phyloP scores from a whole-genome alignment of 108 stramenopile genomes.

The Epipyxis sp. region DNA sequence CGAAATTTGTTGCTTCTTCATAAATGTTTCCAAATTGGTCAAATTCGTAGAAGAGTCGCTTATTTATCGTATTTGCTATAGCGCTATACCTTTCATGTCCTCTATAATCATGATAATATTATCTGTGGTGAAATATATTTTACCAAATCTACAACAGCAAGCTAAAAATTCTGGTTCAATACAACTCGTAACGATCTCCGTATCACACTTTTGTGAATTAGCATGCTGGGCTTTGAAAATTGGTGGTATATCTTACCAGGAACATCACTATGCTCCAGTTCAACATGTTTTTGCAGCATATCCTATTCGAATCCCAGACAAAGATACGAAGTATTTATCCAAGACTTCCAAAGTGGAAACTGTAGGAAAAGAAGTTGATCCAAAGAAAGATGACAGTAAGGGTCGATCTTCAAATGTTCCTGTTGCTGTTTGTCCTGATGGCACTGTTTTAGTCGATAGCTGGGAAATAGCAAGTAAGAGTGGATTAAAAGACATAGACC shows the following conservation, averaged over 20 bases:
- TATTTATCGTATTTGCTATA: too few relatives aligned
- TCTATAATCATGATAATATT: background rate
- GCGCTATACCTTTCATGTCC: too few relatives aligned
- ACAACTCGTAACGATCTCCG: background rate
- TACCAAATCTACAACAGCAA: background rate
- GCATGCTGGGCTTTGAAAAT: background rate
- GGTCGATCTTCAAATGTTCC: background rate
- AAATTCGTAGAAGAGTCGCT: too few relatives aligned
- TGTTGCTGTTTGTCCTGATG: constrained; percentile 3
- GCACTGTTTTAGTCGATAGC: background rate
- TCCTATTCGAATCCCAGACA: background rate
- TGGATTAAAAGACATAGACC: background rate
- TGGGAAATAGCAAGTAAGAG: background rate
- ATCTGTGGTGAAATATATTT: background rate
- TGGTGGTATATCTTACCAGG: background rate
- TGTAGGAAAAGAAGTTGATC: background rate
- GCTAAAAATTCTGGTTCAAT: background rate
- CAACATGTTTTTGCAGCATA: constrained; percentile 1
- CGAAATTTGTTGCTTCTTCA: too few relatives aligned
- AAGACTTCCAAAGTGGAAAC: background rate
- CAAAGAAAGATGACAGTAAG: background rate
- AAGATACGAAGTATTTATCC: background rate
- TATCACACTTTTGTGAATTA: constrained; percentile 12
- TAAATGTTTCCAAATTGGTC: too few relatives aligned
- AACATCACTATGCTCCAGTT: constrained; percentile 2